Base-by-base conservation (phyloP, 73 alveolate genomes). In the Paramecium pentaurelia region DNA sequence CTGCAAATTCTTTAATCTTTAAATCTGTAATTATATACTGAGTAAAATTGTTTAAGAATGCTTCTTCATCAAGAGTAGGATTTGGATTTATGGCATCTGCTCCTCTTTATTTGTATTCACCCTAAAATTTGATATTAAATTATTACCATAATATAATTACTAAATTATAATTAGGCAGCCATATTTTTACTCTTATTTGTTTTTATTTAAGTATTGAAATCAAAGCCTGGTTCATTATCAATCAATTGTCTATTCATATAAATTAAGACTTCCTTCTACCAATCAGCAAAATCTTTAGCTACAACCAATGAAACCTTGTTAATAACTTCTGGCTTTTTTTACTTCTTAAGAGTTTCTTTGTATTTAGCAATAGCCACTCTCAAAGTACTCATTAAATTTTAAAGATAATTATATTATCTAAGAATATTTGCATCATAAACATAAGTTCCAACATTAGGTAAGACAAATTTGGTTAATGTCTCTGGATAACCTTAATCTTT, bases 401-500 rank as follows among this genome's bases (percentile, higher is more conserved):
- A 96, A 37, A 97, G 88, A 95, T 96, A 94, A 49, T 92, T 95
- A 77, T 71, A 93, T 45, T 91, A 92, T 59, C 97, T 92, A 25
- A 95, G 49, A 45, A 88, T 54, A 44, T 84, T 90, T 40, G 97
- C 92, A 92, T 97, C 96, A 71, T 86, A 92, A 3, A 95, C 95
- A 80, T 88, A 89, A 16, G 95, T 70, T 18, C 95, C 64, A 9
- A 95, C 95, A 37, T 86, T 18, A 60, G 99, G 99, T 97, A 98
- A 95, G 77, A 94, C 88, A 49, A 95, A 77, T 60, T 88, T 86
- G 27, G 96, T 85, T 77, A 97, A 85, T 68, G 94, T 71, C 32
- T 92, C 98, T 80, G 95, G 86, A 60, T 77, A 80, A 86, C 85
- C 92, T 59, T 94, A 54, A 42, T 60, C 25, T 42, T 88, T 93